A percentile compares a stretch with the other conserved stretches of the same genome.
Conservation (phyloP, 495 filamentous ascomycete genomes). For the Lentithecium fluviatile region DNA sequence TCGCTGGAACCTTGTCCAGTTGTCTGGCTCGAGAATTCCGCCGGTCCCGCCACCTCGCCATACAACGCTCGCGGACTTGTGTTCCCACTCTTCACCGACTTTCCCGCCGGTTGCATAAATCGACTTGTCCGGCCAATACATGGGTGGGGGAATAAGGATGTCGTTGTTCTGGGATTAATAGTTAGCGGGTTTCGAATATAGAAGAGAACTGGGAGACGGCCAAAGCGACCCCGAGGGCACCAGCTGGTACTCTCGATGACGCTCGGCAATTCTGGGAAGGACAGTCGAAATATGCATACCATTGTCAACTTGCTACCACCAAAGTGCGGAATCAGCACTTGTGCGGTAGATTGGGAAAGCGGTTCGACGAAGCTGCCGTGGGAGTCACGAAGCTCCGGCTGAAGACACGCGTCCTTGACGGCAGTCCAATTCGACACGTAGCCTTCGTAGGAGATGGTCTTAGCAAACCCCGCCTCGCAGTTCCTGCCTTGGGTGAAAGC, state of each 20-base stretch:
- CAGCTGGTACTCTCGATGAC: too few relatives aligned
- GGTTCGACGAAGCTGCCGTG: conserved; percentile 73
- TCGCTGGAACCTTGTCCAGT: conserved; percentile 71
- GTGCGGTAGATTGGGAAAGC: conserved; percentile 55
- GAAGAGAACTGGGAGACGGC: too few relatives aligned
- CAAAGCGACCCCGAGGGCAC: too few relatives aligned
- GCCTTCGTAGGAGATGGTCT: conserved; percentile 32
- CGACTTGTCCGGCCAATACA: conserved; percentile 72
- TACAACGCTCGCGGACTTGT: conserved; percentile 58
- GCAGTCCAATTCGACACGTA: conserved; percentile 44
- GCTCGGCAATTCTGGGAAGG: too few relatives aligned
- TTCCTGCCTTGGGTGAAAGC: conserved; percentile 21
- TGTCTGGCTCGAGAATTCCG: conserved; percentile 58
- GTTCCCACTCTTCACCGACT: conserved; percentile 52
- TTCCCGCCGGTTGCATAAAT: conserved; percentile 62
- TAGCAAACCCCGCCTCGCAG: too few relatives aligned
- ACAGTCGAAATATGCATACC: too few relatives aligned
- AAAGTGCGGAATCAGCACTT: conserved; percentile 67
- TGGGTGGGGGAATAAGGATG: conserved; percentile 75
- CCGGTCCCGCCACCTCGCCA: conserved; percentile 75
- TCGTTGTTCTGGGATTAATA: conserved; percentile 60
- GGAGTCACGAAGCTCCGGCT: conserved; percentile 46
- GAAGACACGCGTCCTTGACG: conserved; percentile 40
- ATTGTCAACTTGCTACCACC: conserved; percentile 74
- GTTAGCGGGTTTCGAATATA: too few relatives aligned